Evolutionary conservation across 306 rosid genomes (phyloP), one percentile per base, ranked within the genome.

Genomic region (Vigna mungo): DNA sequence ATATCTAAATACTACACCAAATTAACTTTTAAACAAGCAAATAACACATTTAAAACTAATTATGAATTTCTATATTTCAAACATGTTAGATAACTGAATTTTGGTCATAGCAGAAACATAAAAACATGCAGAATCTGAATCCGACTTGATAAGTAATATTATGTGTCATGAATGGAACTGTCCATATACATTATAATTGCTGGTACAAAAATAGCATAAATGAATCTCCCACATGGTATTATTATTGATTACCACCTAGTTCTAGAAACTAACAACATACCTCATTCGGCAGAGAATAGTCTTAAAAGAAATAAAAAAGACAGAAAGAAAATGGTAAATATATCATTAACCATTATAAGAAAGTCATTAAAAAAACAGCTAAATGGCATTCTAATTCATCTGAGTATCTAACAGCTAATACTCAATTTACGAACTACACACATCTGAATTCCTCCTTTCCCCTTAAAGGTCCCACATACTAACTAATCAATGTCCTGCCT

Each of bases 1-100:
- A 58, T 18, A 63, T 71, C 54, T 58, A 49, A 58, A 72, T 52
- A 49, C 18, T 74, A 70, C 63, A 85, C 74, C 53, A 27, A 68
- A 78, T 20, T 49, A 55, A 13, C n/a, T 14, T 64, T 56, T 25
- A 5, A 23, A 13, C 68, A 5, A 8, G 49, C 43, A 39, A 20
- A 44, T 9, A 47, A 17, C 68, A 44, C 44, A 66, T 7, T 20
- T 56, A 56, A 34, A 2, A 17, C 69, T 14, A 63, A n/a, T 2
- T 17, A 69, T 8, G 77, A 62, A 78, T 52, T 72, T 65, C 27
- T 46, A 77, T 52, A 72, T 68, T 63, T 75, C 37, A 39, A 55
- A 63, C 27, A 76, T 18, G 37, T 32, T 34, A 0, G 27, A 36
- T 61, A 47, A 34, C 54, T n/a, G 60, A 20, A 27, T 37, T 55